A percentile compares a stretch with the other conserved stretches of the same genome.
phyloP scores from a whole-genome alignment of 148 eudicot genomes.

The Pouteria glomerata region DNA sequence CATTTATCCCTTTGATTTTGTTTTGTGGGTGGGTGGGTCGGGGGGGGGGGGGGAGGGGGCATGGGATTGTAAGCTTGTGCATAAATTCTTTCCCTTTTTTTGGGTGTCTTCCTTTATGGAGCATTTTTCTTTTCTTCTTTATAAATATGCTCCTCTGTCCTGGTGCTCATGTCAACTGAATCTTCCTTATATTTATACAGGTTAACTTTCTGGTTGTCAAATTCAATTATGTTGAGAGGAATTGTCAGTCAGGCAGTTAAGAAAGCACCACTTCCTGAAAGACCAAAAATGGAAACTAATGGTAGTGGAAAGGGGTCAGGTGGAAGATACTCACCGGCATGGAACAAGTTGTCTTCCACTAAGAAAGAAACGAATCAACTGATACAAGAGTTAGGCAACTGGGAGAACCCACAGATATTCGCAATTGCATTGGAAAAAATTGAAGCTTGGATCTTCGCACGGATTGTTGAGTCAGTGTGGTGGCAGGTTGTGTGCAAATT shows the following conservation, averaged over 20 bases:
- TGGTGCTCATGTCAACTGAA: constrained; percentile 2
- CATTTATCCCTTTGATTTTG: too few species aligned
- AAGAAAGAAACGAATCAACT: constrained; percentile 25
- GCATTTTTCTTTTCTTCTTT: neutral
- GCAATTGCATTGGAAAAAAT: constrained; percentile 67
- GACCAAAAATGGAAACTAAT: constrained; percentile 19
- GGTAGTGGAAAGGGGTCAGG: constrained; percentile 26
- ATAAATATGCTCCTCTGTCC: neutral
- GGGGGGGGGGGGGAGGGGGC: too few species aligned
- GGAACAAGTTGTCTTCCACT: constrained; percentile 2
- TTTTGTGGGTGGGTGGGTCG: too few species aligned
- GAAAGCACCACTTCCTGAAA: constrained; percentile 23
- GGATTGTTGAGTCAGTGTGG: constrained; percentile 84
- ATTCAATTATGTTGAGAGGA: constrained; percentile 64
- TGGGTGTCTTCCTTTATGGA: neutral
- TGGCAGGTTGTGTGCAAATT: constrained; percentile 66
- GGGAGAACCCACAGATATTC: constrained; percentile 71
- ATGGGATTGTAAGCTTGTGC: neutral
- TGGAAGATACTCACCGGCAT: constrained; percentile 25
- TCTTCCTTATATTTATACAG: constrained; percentile 27
- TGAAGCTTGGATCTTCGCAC: constrained; percentile 87
- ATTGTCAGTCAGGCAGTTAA: constrained; percentile 54
- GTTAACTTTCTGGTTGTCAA: constrained; percentile 89
- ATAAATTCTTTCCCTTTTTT: neutral
- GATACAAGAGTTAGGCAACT: constrained; percentile 50